These are phyloP conservation scores for Kodamaea leandrae DNA, from an alignment of 805 yeast genomes.

Conservation along the genomic window DNA sequence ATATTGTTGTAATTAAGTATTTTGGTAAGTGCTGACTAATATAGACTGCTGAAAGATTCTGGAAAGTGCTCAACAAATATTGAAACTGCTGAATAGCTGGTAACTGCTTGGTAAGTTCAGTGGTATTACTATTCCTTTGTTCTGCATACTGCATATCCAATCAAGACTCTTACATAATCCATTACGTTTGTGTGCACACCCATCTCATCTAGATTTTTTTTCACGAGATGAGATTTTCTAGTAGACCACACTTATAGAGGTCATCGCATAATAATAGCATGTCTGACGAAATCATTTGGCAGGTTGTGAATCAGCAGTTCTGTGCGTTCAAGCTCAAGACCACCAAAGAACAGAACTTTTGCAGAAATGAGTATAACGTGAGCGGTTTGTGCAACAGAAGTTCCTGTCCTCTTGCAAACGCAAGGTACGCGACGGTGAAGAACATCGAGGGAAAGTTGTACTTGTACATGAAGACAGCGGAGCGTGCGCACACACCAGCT, in stretches of 20 bases:
- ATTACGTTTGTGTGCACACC: not conserved
- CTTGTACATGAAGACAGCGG: slow-evolving; percentile 94
- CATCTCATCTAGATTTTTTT: slow-evolving; percentile 8
- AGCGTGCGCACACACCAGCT: slow-evolving; percentile 93
- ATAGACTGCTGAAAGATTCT: no score
- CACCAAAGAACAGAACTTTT: slow-evolving; percentile 84
- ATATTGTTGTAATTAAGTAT: no score
- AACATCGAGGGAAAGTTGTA: slow-evolving; percentile 76
- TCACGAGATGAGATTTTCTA: slow-evolving; percentile 7
- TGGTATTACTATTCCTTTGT: not conserved
- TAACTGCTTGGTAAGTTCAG: no score
- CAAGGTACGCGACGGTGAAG: slow-evolving; percentile 85
- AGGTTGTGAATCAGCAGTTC: slow-evolving; percentile 90
- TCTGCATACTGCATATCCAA: no score
- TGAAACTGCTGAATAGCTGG: no score
- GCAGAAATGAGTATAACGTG: slow-evolving; percentile 95
- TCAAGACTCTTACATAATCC: slow-evolving; percentile 6
- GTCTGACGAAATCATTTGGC: slow-evolving; percentile 93
- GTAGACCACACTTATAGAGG: no score
- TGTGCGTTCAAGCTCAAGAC: slow-evolving; percentile 93
- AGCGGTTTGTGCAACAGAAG: slow-evolving; percentile 90
- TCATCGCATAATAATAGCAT: slow-evolving; percentile 17
- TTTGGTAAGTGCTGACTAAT: no score
- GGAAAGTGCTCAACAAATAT: no score
- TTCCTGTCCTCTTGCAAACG: slow-evolving; percentile 95